These are phyloP conservation scores for Anisogramma anomala DNA, from an alignment of 2,329 filamentous ascomycete species.

Conservation along the genomic window DNA sequence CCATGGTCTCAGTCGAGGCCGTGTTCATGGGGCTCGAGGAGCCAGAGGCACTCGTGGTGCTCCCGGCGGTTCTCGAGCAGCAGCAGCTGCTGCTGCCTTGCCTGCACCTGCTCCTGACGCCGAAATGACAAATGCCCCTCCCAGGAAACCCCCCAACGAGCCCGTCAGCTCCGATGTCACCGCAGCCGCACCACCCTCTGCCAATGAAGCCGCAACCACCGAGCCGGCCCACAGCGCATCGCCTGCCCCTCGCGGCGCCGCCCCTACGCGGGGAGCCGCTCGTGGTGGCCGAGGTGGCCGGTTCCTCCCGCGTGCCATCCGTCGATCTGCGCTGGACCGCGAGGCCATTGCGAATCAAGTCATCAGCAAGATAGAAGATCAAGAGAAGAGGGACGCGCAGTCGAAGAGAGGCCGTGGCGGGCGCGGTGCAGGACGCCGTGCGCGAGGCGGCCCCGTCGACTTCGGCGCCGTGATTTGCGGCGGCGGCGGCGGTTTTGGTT, in stretches of 20 bases:
- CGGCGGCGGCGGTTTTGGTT: not conserved
- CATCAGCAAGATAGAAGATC: conserved; percentile 19
- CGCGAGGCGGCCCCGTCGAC: conserved; percentile 16
- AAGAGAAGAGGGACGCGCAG: conserved; percentile 23
- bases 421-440: conserved; percentile 19
- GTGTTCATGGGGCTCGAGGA: conserved; percentile 21
- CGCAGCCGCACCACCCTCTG: not conserved
- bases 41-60: conserved; percentile 22
- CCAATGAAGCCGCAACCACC: not conserved
- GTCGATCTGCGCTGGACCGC: conserved; percentile 25
- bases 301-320: conserved; percentile 25
- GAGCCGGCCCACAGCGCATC: conserved; percentile 1
- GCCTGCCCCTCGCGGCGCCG: conserved; percentile 1
- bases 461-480: conserved; percentile 11
- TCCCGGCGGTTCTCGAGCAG: conserved; percentile 15
- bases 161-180: not conserved
- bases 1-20: conserved; percentile 16
- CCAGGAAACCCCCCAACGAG: not conserved
- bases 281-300: conserved; percentile 14
- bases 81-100: conserved; percentile 1
- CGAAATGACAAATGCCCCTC: not conserved
- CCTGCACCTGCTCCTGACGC: not conserved
- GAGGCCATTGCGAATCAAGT: conserved; percentile 26
- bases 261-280: conserved; percentile 10
- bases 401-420: conserved; percentile 15